Base-by-base conservation (phyloP, 768 basidiomycete species). In the Rhodotorula babjevae region DNA sequence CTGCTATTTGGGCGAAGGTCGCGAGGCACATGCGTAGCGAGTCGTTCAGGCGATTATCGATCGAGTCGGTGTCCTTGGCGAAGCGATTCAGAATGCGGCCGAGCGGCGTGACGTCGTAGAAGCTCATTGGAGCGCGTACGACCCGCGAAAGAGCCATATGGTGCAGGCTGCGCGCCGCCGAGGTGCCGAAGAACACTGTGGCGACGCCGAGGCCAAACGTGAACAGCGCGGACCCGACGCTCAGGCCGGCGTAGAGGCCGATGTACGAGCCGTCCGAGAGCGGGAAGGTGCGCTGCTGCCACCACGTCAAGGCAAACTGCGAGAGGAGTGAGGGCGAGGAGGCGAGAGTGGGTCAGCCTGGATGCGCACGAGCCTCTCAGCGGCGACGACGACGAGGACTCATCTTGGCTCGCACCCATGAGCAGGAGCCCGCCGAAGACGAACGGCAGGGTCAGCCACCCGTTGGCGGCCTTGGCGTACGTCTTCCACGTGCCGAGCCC, bases 41-140 rank as follows among this genome's bases (percentile, higher is more conserved):
- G 78, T 92, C 90, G 84, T 69, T 76, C 49, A 78, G 84, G 55
- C 62, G 31, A 75, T 91, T 92, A 79, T 92, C 91, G 65, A 91
- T 84, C 0, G 88, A 90, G 78, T 57, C 46, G 53, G 56, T 27
- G 25, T 57, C 49, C 29, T 76, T 77, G 36, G 63, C 42, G 36
- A 76, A 76, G 9, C 76, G 66, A 53, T 73, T 76, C 61, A 76
- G 68, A 49, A 78, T 68, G 29, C 77, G 71, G 11, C 83, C 83
- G 18, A 83, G 73, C 11, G 82, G 82, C 2, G 82, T 83, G 1
- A 80, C 91, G 78, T 94, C 92, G 79, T 91, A 94, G 82, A 92
- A 92, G 6, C 87, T 87, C 87, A 91, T 92, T 0, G 92, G 92
- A 0, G 91, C 90, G 78, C 88, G 86, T 85, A 93, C 86, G 67